Percentiles rank a stretch among this genome's conserved stretches.
Evolutionary conservation across 1,284 basidiomycete species (phyloP).

Genomic region (Apiotrichum porosum): DNA sequence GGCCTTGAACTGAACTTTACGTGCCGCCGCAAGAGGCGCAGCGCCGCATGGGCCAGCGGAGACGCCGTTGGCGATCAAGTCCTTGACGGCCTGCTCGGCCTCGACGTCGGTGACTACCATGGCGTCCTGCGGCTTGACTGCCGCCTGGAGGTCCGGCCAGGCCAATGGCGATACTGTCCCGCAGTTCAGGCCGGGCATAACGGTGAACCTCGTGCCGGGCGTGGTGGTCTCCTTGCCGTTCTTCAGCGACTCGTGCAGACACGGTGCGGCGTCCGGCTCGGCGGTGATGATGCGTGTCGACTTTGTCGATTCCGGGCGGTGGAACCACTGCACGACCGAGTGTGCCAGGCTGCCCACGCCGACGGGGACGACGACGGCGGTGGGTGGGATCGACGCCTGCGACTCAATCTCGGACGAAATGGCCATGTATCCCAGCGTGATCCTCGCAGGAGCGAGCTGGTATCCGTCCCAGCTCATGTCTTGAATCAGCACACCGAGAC

Average conservation of each 20-base stretch:
- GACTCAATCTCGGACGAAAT: conserved; percentile 7
- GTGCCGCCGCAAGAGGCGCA: conserved; percentile 11
- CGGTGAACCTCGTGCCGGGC: conserved; percentile 2
- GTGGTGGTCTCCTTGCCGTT: background rate
- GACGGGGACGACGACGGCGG: conserved; percentile 15
- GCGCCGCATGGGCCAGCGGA: conserved; percentile 16
- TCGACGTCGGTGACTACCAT: conserved; percentile 12
- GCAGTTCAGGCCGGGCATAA: conserved; percentile 18
- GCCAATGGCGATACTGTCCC: conserved; percentile 9
- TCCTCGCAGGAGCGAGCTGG: conserved; percentile 6
- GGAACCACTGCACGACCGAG: conserved; percentile 10
- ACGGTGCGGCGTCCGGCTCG: conserved; percentile 15
- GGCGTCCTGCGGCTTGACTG: conserved; percentile 10
- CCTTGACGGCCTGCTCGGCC: background rate
- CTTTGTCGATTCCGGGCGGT: too few species aligned
- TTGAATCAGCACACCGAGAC: conserved; percentile 9
- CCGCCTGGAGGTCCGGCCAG: conserved; percentile 9
- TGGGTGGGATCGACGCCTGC: background rate
- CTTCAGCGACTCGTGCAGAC: conserved; percentile 7
- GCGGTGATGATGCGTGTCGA: conserved; percentile 11
- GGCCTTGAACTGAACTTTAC: conserved; percentile 3
- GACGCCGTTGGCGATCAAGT: conserved; percentile 1
- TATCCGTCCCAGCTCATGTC: conserved; percentile 17
- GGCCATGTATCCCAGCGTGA: conserved; percentile 12
- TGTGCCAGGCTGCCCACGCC: conserved; percentile 18